Evolutionary conservation across 192 early-diverging fungal species (phyloP).

Genomic region (Coemansia sp.): DNA sequence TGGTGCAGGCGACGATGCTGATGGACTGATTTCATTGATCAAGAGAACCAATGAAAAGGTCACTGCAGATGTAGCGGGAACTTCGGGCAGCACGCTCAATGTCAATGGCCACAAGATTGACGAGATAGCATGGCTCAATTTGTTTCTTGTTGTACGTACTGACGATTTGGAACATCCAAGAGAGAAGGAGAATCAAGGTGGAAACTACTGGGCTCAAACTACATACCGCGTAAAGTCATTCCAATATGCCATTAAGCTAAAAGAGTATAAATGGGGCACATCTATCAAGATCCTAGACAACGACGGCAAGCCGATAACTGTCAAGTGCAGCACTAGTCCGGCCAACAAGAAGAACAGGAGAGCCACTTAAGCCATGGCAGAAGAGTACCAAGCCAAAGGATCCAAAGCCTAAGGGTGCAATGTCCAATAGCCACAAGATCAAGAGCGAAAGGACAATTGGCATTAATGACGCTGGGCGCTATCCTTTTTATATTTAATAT

Average conservation of each 20-base stretch:
- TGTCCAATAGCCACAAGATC: background rate
- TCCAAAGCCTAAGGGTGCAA: too few species aligned
- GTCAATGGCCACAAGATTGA: constrained; percentile 39
- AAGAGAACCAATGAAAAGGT: constrained; percentile 26
- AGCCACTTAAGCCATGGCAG: too few species aligned
- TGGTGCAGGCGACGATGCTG: constrained; percentile 38
- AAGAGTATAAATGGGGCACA: constrained; percentile 28
- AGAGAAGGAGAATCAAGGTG: constrained; percentile 32
- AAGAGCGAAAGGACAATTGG: background rate
- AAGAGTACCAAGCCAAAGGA: too few species aligned
- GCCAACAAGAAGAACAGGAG: too few species aligned
- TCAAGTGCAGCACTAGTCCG: constrained; percentile 6
- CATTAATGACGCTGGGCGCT: background rate
- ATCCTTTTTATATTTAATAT: background rate
- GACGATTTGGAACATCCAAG: constrained; percentile 47
- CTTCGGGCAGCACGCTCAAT: constrained; percentile 37
- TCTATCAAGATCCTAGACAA: constrained; percentile 50
- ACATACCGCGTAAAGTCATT: constrained; percentile 55
- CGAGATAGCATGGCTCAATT: constrained; percentile 50
- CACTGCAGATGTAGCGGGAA: constrained; percentile 12
- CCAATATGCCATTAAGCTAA: constrained; percentile 31
- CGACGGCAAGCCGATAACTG: background rate
- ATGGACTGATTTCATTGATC: constrained; percentile 37
- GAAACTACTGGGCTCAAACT: constrained; percentile 48
- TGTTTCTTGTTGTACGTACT: constrained; percentile 50